Evolutionary conservation across 768 basidiomycete genomes (phyloP).

Genomic region (Strobilomyces confusus): DNA sequence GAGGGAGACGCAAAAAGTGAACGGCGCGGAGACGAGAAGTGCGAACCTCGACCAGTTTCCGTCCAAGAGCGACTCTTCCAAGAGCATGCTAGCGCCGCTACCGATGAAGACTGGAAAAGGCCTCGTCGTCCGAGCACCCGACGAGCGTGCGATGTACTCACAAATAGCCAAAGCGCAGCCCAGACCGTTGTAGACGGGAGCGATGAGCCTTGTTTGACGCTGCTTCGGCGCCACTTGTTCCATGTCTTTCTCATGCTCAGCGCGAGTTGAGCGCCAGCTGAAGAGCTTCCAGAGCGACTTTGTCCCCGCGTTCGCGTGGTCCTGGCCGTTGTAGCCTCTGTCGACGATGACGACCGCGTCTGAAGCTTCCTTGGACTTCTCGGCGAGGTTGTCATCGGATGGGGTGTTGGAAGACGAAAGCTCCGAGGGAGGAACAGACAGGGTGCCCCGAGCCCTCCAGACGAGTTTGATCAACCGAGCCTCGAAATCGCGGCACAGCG

Average conservation of each 20-base stretch:
- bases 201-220: conserved; percentile 58
- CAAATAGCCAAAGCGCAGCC: conserved; percentile 65
- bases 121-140: conserved; percentile 1
- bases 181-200: conserved; percentile 70
- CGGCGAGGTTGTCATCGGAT: conserved; percentile 54
- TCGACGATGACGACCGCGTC: conserved; percentile 10
- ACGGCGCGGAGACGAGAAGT: conserved; percentile 60
- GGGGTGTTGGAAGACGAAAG: conserved; percentile 43
- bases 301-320: background rate
- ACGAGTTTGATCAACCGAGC: conserved; percentile 77
- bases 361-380: conserved; percentile 35
- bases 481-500: conserved; percentile 68
- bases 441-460: conserved; percentile 50
- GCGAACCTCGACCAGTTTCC: conserved; percentile 58
- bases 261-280: conserved; percentile 48
- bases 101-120: conserved; percentile 58
- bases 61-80: conserved; percentile 70
- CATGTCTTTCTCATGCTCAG: conserved; percentile 37
- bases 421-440: conserved; percentile 33
- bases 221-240: conserved; percentile 45
- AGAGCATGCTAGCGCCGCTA: conserved; percentile 51
- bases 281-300: conserved; percentile 23
- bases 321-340: background rate
- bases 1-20: conserved; percentile 72
- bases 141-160: conserved; percentile 30